phyloP scores from a whole-genome alignment of 2,329 filamentous ascomycete species.

The Aaosphaeria arxii region DNA sequence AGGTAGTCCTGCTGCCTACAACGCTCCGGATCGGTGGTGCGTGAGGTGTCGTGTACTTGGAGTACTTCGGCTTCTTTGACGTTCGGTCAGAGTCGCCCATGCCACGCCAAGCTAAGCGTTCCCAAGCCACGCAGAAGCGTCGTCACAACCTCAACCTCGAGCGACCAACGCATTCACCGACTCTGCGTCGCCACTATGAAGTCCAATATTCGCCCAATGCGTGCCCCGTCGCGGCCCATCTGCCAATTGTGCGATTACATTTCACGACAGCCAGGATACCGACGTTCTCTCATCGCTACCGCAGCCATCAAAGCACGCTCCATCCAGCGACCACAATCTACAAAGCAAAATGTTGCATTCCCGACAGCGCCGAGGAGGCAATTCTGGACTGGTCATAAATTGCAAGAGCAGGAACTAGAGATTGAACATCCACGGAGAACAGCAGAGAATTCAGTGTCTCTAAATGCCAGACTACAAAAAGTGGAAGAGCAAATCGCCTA shows the following conservation, averaged over 20 bases:
- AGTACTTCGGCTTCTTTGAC: conserved; percentile 2
- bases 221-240: conserved; percentile 24
- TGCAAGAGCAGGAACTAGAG: conserved; percentile 12
- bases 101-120: conserved; percentile 1
- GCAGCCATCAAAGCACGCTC: conserved; percentile 22
- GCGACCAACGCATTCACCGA: conserved; percentile 2
- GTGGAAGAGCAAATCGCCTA: conserved; percentile 24
- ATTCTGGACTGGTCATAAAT: conserved; percentile 14
- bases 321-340: conserved; percentile 19
- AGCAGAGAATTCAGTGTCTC: conserved; percentile 14
- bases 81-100: conserved; percentile 3
- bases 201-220: conserved; percentile 22
- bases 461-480: conserved; percentile 20
- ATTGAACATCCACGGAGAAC: conserved; percentile 6
- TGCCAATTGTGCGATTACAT: conserved; percentile 35
- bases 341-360: conserved; percentile 12
- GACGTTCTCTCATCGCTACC: conserved; percentile 24
- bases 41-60: conserved; percentile 5
- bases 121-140: conserved; percentile 4
- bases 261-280: conserved; percentile 22
- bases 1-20: conserved; percentile 6
- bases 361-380: conserved; percentile 8
- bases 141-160: conserved; percentile 3
- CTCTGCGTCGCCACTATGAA: conserved; percentile 20
- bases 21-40: conserved; percentile 3